Base-by-base conservation (phyloP, 495 filamentous ascomycete genomes). In the Collariella sp. region DNA sequence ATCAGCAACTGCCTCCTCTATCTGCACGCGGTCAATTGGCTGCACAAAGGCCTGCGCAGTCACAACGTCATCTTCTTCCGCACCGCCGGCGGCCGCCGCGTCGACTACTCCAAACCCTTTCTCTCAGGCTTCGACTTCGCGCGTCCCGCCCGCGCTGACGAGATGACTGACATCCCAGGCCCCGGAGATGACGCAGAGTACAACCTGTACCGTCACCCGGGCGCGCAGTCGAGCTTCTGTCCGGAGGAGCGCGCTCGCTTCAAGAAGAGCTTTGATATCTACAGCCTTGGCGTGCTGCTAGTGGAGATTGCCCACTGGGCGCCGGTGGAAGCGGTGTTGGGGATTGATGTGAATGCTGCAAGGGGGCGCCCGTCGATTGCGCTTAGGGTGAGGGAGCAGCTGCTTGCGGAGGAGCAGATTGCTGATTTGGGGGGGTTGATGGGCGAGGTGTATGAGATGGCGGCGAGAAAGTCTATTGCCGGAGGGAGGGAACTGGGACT, bases 41-140 rank as follows among this genome's bases (percentile, higher is more conserved):
- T 83, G 31, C 81, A 83, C 69, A 84, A 83, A 56, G 78, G 76
- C 3, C 58, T 84, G 2, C 73, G 78, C 36, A 77, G 73, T 57
- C 66, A 79, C 57, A 80, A 79, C 58, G 68, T 83, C 52, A 58
- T 83, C 13, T 83, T 82, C 62, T 77, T 81, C 55, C 54, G 52
- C 19, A 57, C 54, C 16, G 56, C 26, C 15, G 23, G 11, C 23
- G 62, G 62, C 12, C 49, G 54, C 19, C 49, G 54, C 19, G 63
- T 70, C 31, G 64, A 70, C 49, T 67, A 63, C 47, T 38, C 46
- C 7, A 59, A 60, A 38, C 77, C 77, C 0, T 76, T 70, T 46
- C 62, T 82, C 20, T 71, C 72, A 1, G 79, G 79, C 7, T 81
- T 80, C 54, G 79, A 81, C 58, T 79, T 76, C 48, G 70, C 74